Conservation (phyloP, 805 yeast species). For the Nakazawaea anatomiae region DNA sequence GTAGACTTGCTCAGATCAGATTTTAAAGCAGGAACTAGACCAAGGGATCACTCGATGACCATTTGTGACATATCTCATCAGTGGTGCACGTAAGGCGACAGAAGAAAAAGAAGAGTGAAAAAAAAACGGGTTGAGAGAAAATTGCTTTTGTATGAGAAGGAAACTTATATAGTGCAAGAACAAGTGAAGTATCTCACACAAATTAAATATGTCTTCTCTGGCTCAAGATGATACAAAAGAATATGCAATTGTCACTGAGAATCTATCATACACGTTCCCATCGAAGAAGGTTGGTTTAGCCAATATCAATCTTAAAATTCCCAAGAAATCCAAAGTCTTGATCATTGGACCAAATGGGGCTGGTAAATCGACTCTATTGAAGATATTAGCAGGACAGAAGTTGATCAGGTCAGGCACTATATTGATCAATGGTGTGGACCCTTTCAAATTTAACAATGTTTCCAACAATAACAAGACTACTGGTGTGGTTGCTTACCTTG, state of each 20-base stretch:
- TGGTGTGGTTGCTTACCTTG: slow-evolving; percentile 60
- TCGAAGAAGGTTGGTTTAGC: slow-evolving; percentile 59
- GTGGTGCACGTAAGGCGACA: too few relatives aligned
- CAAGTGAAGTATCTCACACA: too few relatives aligned
- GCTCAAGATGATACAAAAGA: not conserved
- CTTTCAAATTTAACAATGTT: slow-evolving; percentile 42
- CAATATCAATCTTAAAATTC: slow-evolving; percentile 54
- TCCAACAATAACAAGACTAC: slow-evolving; percentile 10
- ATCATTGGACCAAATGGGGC: slow-evolving; percentile 96
- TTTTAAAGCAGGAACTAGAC: too few relatives aligned
- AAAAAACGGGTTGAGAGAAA: too few relatives aligned
- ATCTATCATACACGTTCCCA: slow-evolving; percentile 67
- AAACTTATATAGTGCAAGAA: too few relatives aligned
- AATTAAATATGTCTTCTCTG: not conserved
- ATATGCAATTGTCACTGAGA: slow-evolving; percentile 53
- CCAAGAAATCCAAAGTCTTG: slow-evolving; percentile 69
- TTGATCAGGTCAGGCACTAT: slow-evolving; percentile 70
- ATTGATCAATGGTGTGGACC: slow-evolving; percentile 76
- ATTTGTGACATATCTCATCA: too few relatives aligned
- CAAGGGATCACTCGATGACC: too few relatives aligned
- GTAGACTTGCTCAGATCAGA: too few relatives aligned
- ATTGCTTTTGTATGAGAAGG: too few relatives aligned
- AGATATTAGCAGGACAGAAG: slow-evolving; percentile 86
- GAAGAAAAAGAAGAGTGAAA: too few relatives aligned
- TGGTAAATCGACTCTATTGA: slow-evolving; percentile 86